Base-by-base conservation (phyloP, 352 stramenopile species). In the Pythium guiyangense region DNA sequence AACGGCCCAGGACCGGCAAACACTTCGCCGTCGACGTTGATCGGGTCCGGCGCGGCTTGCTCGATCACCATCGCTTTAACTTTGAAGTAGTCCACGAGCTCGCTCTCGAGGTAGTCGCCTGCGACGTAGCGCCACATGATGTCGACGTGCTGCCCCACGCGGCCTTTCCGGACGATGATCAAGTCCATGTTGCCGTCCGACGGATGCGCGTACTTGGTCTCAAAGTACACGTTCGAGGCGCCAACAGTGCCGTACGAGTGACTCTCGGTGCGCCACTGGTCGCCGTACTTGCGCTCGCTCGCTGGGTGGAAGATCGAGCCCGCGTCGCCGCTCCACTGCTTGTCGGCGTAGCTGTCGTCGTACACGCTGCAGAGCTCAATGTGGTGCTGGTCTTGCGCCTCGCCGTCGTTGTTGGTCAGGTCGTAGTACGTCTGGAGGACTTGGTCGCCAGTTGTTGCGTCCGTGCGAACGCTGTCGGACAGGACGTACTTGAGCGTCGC, bases 131-230 rank as follows among this genome's bases (percentile, higher is more conserved):
- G 77, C 49, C 79, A 47, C 10, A 47, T 67, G 17, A 92, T 69
- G 47, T 88, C 71, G 0, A 74, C 39, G n/a, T 66, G 76, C 64
- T 86, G 61, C 51, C 26, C 39, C 14, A 79, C 3, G 3, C 62
- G 64, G n/a, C 81, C 81, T 52, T 80, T 79, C 40, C 77, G 78
- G 4, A 75, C 79, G 46, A 86, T 83, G 64, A 91, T 86, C 26
- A 92, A 22, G 52, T 92, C 83, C 66, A 92, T 69, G 60, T 84
- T 88, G n/a, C 79, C 83, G 60, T 90, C 83, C 25, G 78, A 90
- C 35, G 79, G 79, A 58, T 92, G 83, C 29, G 78, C 75, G 49
- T 84, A 92, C 67, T 87, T 80, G 26, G 78, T 83, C 67, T 92
- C 82, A 54, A 89, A 88, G 67, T 89, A 89, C 49, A 90, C 78